Percentiles rank a stretch among this genome's conserved stretches.
Conservation (phyloP, 768 basidiomycete genomes). For the Galerina marginata region DNA sequence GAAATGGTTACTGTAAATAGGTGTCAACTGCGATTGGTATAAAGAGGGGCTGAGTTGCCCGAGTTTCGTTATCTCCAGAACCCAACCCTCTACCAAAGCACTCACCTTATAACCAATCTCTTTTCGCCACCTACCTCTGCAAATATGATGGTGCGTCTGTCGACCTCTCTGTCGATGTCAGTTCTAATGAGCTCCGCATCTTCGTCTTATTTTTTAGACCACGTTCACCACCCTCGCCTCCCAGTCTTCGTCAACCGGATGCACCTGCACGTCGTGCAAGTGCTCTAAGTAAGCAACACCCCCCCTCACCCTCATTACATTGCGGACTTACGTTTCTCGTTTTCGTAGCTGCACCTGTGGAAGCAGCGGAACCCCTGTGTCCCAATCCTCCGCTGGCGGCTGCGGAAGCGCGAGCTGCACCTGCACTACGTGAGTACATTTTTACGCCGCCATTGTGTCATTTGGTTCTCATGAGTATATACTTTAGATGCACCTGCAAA, state of each 20-base stretch:
- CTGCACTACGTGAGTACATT: constrained; percentile 13
- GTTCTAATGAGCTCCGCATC: neutral
- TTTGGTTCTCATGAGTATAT: neutral
- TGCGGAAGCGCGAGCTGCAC: constrained; percentile 18
- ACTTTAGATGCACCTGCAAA: constrained; percentile 16
- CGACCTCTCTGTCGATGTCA: neutral
- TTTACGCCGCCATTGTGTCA: rapidly evolving
- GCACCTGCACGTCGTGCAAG: constrained; percentile 14
- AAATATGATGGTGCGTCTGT: constrained; percentile 10
- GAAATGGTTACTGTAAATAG: neutral
- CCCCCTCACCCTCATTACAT: neutral
- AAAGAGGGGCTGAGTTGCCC: neutral
- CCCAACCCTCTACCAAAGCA: neutral
- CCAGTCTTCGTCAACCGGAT: neutral
- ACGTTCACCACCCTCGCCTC: constrained; percentile 9
- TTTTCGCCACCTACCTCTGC: neutral
- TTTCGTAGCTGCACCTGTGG: constrained; percentile 7
- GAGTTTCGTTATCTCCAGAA: neutral
- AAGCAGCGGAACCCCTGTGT: constrained; percentile 9
- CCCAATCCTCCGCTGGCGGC: constrained; percentile 10
- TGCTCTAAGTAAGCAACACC: constrained; percentile 7
- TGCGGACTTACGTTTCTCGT: neutral
- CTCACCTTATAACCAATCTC: neutral
- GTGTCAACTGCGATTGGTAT: neutral
- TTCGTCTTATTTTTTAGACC: neutral